phyloP scores from a whole-genome alignment of 1,139 yeast genomes.

The Entelexis paramagnoliae region DNA sequence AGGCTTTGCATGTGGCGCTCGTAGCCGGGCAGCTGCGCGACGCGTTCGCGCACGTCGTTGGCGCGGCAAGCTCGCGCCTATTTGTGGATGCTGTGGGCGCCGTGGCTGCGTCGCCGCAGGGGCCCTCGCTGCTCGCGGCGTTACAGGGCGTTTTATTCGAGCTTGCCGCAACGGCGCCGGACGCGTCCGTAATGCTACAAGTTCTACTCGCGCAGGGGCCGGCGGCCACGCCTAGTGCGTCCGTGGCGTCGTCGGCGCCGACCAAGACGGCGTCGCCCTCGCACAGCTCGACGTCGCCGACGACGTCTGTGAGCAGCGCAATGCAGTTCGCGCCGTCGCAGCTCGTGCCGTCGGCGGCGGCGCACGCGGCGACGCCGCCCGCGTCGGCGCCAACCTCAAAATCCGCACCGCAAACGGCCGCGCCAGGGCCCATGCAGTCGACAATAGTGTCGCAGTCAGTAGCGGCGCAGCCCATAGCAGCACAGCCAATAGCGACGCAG shows the following conservation, averaged over 20 bases:
- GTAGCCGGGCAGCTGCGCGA: conserved; percentile 16
- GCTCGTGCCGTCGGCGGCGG: not conserved
- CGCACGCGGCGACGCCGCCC: not conserved
- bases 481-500: too few species aligned
- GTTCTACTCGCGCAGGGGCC: not conserved
- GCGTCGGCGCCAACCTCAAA: not conserved
- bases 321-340: not conserved
- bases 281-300: not conserved
- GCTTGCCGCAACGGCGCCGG: conserved; percentile 16
- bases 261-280: not conserved
- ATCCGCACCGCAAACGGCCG: too few species aligned
- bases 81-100: conserved; percentile 20
- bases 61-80: conserved; percentile 11
- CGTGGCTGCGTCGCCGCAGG: conserved; percentile 20
- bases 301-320: not conserved
- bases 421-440: too few species aligned
- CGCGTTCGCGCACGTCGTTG: conserved; percentile 8
- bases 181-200: conserved; percentile 12
- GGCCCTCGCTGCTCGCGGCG: conserved; percentile 19
- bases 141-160: conserved; percentile 19
- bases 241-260: not conserved
- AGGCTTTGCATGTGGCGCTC: conserved; percentile 10
- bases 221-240: not conserved
- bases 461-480: too few species aligned
- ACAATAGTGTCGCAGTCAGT: too few species aligned